Evolutionary conservation across 2,329 filamentous ascomycete genomes (phyloP).

Genomic region (Diplocarpon rosae): DNA sequence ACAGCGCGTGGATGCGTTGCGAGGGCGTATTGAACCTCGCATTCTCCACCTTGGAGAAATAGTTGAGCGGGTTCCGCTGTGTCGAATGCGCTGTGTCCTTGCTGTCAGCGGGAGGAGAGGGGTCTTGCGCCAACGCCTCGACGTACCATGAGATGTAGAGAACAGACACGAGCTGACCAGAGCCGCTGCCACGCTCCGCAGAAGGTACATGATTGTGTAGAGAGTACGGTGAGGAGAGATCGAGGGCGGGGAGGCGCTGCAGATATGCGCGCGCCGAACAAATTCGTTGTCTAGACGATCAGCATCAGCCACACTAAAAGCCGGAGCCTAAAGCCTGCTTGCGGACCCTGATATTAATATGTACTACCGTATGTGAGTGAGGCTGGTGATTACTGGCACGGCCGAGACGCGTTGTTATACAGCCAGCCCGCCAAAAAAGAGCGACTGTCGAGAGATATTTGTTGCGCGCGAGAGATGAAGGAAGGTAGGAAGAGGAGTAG

Average conservation of each 20-base stretch:
- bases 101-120: neutral
- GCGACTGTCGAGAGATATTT: no score
- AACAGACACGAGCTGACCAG: slow-evolving; percentile 19
- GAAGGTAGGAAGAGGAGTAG: no score
- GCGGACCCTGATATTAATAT: slow-evolving; percentile 1
- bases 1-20: slow-evolving; percentile 67
- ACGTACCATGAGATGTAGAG: slow-evolving; percentile 14
- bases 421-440: no score
- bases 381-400: neutral
- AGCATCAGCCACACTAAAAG: slow-evolving; percentile 1
- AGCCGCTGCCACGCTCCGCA: slow-evolving; percentile 17
- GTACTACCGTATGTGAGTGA: no score
- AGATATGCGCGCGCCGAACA: neutral
- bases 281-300: neutral
- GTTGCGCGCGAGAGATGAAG: no score
- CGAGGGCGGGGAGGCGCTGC: neutral
- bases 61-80: slow-evolving; percentile 64
- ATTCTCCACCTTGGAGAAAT: slow-evolving; percentile 63
- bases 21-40: slow-evolving; percentile 68
- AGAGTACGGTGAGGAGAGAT: neutral
- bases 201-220: slow-evolving; percentile 17
- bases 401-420: no score
- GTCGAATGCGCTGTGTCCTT: slow-evolving; percentile 51
- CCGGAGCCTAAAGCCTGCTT: neutral
- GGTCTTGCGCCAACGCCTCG: neutral